These are phyloP conservation scores for sorghum (Sorghum bicolor) DNA, from an alignment of 176 grass and related monocot species.

Conservation along the genomic window Sorghum_bicolor_NCBIv3 NC_012878.2:49121501-49122000, in stretches of 20 bases:
- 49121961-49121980: constrained; percentile 2
- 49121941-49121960: neutral
- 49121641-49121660: neutral
- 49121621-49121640: constrained; percentile 16
- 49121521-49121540: constrained; percentile 20
- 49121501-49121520: neutral
- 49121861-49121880: neutral
- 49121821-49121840: constrained; percentile 8
- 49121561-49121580: constrained; percentile 14
- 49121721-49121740: constrained; percentile 2
- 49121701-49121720: neutral
- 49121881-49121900: neutral
- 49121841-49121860: constrained; percentile 5
- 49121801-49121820: constrained; percentile 15
- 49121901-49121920: constrained; percentile 11
- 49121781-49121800: neutral
- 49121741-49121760: neutral
- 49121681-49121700: neutral
- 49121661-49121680: neutral
- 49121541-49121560: neutral
- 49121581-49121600: constrained; percentile 30
- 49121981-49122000: constrained; percentile 22
- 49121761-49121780: neutral
- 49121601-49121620: constrained; percentile 25
- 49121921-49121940: neutral